phyloP scores from a whole-genome alignment of 345 rosid genomes.

The Aegle marmelos region DNA sequence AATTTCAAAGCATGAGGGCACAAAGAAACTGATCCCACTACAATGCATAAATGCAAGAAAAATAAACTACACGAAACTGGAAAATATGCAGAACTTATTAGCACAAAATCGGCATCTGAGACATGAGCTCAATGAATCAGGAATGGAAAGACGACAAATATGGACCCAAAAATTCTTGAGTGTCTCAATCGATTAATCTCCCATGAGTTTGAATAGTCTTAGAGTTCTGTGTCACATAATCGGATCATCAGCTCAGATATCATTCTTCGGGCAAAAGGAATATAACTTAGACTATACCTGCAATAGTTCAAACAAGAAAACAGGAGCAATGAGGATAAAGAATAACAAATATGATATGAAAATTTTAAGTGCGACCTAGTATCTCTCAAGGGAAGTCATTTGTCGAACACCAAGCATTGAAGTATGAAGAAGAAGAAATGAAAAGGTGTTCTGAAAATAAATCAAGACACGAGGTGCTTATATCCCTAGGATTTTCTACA shows the following conservation, averaged over 20 bases:
- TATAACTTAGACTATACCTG: constrained; percentile 94
- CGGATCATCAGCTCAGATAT: constrained; percentile 79
- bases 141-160: background rate
- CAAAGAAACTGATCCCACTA: background rate
- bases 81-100: background rate
- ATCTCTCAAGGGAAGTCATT: background rate
- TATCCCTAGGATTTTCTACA: background rate
- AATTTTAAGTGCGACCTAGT: background rate
- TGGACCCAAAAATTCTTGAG: background rate
- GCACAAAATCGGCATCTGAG: background rate
- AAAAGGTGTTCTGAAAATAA: background rate
- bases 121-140: background rate
- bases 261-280: constrained; percentile 84
- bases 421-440: background rate
- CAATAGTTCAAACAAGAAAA: constrained; percentile 23
- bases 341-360: background rate
- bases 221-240: constrained; percentile 81
- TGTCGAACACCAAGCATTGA: background rate
- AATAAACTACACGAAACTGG: background rate
- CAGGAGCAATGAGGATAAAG: constrained; percentile 2
- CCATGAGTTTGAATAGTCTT: constrained; percentile 7
- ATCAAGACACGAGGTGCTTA: background rate
- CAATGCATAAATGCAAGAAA: background rate
- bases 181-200: background rate
- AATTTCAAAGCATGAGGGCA: background rate